Percentiles rank a stretch among this genome's conserved stretches.
Conservation (phyloP, 1,284 basidiomycete species). For the Ceratobasidium sp. region DNA sequence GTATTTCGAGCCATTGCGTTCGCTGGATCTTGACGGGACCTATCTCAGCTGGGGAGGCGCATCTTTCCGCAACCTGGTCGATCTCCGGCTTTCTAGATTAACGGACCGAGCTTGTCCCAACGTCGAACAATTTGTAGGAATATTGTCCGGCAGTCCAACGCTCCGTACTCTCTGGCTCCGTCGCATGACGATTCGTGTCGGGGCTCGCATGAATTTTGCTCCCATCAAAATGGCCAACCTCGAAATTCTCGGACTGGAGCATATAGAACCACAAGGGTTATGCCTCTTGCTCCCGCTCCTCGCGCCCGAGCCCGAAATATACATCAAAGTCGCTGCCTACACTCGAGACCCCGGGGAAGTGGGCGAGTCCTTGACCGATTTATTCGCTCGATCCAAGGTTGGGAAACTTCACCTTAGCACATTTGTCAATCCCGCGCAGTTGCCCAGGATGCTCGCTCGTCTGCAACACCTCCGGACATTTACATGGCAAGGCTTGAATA, state of each 20-base stretch:
- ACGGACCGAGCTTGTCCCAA: constrained; percentile 18
- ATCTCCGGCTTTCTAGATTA: constrained; percentile 21
- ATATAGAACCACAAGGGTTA: constrained; percentile 27
- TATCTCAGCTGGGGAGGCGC: constrained; percentile 21
- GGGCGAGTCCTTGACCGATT: constrained; percentile 16
- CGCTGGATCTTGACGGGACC: constrained; percentile 27
- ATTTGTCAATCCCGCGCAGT: constrained; percentile 27
- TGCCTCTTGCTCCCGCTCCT: constrained; percentile 23
- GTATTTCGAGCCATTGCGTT: constrained; percentile 19
- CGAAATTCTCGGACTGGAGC: constrained; percentile 21
- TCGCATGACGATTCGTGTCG: constrained; percentile 24
- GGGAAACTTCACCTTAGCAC: constrained; percentile 19
- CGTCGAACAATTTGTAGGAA: constrained; percentile 26
- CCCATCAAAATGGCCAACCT: constrained; percentile 15
- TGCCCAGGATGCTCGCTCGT: constrained; percentile 19
- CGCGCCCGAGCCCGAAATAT: not conserved
- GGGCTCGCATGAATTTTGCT: constrained; percentile 24
- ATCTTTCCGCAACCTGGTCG: constrained; percentile 17
- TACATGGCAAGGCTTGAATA: constrained; percentile 30
- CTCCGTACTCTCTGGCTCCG: constrained; percentile 27
- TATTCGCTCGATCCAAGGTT: constrained; percentile 27
- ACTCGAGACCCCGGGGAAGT: constrained; percentile 30
- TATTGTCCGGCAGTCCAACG: constrained; percentile 1
- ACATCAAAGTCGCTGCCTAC: constrained; percentile 22
- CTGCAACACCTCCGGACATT: constrained; percentile 14